A percentile compares a stretch with the other conserved stretches of the same genome.
Conservation (phyloP, 1,284 basidiomycete species). For the Sporisorium iseilematis-ciliati region DNA sequence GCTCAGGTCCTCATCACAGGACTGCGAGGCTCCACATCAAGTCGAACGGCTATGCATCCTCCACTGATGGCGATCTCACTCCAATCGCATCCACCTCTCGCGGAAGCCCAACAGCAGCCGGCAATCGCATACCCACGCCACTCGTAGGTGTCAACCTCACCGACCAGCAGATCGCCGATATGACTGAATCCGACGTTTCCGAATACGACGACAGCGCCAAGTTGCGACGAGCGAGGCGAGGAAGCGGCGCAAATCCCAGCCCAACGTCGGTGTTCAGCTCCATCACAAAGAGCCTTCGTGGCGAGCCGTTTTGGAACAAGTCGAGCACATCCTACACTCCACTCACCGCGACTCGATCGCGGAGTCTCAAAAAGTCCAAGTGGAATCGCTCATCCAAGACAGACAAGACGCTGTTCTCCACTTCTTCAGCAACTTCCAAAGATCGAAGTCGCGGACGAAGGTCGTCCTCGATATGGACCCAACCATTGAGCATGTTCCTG, state of each 20-base stretch:
- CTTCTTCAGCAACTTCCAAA: slow-evolving; percentile 22
- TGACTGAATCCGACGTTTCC: slow-evolving; percentile 55
- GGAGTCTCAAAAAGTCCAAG: slow-evolving; percentile 42
- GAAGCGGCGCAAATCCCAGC: slow-evolving; percentile 17
- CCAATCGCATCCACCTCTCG: slow-evolving; percentile 41
- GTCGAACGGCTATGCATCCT: slow-evolving; percentile 49
- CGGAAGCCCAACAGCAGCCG: background rate
- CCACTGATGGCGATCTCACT: slow-evolving; percentile 54
- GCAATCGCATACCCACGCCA: slow-evolving; percentile 37
- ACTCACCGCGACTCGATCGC: slow-evolving; percentile 28
- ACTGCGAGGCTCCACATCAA: slow-evolving; percentile 23
- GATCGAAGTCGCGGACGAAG: slow-evolving; percentile 29
- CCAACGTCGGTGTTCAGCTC: slow-evolving; percentile 37
- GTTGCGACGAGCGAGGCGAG: slow-evolving; percentile 32
- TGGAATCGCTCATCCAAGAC: slow-evolving; percentile 44
- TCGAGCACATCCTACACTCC: slow-evolving; percentile 26
- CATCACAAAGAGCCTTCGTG: slow-evolving; percentile 37
- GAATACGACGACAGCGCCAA: slow-evolving; percentile 52
- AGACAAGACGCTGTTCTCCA: slow-evolving; percentile 41
- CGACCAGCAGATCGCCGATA: slow-evolving; percentile 45
- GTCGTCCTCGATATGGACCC: slow-evolving; percentile 24
- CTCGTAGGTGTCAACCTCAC: slow-evolving; percentile 44
- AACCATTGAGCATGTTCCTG: slow-evolving; percentile 37
- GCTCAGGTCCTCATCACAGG: slow-evolving; percentile 22
- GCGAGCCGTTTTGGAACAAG: slow-evolving; percentile 44